phyloP scores from a whole-genome alignment of 257 asterid species.

The Jaltomata sinuosa region DNA sequence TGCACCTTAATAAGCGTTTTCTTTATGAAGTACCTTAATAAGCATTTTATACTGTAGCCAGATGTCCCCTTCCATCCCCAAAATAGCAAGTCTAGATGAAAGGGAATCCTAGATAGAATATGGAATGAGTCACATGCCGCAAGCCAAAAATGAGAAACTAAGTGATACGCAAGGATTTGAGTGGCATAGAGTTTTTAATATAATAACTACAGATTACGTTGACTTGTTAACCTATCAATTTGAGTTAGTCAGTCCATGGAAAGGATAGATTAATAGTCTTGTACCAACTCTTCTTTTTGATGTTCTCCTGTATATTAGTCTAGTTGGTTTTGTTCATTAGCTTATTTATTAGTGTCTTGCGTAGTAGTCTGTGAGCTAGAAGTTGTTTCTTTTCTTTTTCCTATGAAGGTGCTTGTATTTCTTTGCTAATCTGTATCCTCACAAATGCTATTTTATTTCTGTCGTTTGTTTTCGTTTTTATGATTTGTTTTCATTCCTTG shows the following conservation, averaged over 20 bases:
- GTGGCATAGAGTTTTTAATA: neutral
- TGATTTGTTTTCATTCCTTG: constrained; percentile 15
- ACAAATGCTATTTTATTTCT: neutral
- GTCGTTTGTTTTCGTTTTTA: constrained; percentile 4
- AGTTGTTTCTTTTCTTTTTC: neutral
- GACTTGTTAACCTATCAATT: neutral
- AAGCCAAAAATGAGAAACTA: neutral
- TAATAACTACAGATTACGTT: neutral
- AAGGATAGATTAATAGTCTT: neutral
- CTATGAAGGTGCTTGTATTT: neutral
- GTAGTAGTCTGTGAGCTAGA: neutral
- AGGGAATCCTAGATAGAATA: too few relatives aligned
- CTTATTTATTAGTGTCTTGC: neutral
- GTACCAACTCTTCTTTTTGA: neutral
- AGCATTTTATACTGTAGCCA: too few relatives aligned
- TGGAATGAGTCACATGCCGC: too few relatives aligned
- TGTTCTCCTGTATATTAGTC: neutral
- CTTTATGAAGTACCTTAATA: too few relatives aligned
- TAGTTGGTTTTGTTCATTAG: neutral
- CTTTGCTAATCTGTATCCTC: neutral
- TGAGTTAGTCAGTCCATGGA: neutral
- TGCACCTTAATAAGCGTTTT: too few relatives aligned
- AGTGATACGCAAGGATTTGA: neutral
- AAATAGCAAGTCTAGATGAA: too few relatives aligned
- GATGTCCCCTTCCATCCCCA: too few relatives aligned